phyloP scores from a whole-genome alignment of 1,139 yeast species.

The Lodderomyces orthopsilosis region DNA sequence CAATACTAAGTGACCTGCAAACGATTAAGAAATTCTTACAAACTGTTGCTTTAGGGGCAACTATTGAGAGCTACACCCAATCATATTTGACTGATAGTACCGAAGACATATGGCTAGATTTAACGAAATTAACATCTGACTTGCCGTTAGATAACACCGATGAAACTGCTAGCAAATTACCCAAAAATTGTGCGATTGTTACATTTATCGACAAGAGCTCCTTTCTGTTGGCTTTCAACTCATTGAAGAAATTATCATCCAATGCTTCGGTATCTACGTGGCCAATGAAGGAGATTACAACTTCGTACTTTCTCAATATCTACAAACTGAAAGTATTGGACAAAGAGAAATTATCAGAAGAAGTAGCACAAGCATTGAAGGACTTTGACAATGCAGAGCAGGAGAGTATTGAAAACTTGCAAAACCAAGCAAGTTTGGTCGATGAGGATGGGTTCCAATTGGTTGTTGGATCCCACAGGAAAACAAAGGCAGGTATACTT shows the following conservation, averaged over 20 bases:
- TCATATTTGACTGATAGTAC: constrained; percentile 39
- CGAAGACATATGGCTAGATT: constrained; percentile 56
- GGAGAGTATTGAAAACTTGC: constrained; percentile 57
- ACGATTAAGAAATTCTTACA: constrained; percentile 58
- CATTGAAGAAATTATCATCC: constrained; percentile 50
- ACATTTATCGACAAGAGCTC: constrained; percentile 77
- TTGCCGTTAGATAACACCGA: constrained; percentile 24
- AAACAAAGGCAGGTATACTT: constrained; percentile 66
- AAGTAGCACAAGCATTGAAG: constrained; percentile 58
- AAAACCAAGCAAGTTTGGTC: constrained; percentile 55
- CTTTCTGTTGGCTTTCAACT: constrained; percentile 59
- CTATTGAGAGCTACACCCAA: constrained; percentile 48
- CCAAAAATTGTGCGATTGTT: constrained; percentile 70
- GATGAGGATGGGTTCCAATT: constrained; percentile 94
- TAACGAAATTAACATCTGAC: constrained; percentile 60
- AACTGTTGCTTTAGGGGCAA: constrained; percentile 57
- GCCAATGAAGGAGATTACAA: constrained; percentile 31
- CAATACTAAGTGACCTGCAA: constrained; percentile 55
- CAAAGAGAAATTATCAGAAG: constrained; percentile 42
- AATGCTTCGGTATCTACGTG: constrained; percentile 24
- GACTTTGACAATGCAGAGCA: constrained; percentile 74
- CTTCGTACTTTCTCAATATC: constrained; percentile 28
- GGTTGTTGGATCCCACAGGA: constrained; percentile 84
- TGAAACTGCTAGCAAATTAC: constrained; percentile 43
- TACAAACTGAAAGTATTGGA: constrained; percentile 39